These are phyloP conservation scores for Leucosporidium scottii DNA, from an alignment of 768 basidiomycete species.

Conservation along the genomic window DNA sequence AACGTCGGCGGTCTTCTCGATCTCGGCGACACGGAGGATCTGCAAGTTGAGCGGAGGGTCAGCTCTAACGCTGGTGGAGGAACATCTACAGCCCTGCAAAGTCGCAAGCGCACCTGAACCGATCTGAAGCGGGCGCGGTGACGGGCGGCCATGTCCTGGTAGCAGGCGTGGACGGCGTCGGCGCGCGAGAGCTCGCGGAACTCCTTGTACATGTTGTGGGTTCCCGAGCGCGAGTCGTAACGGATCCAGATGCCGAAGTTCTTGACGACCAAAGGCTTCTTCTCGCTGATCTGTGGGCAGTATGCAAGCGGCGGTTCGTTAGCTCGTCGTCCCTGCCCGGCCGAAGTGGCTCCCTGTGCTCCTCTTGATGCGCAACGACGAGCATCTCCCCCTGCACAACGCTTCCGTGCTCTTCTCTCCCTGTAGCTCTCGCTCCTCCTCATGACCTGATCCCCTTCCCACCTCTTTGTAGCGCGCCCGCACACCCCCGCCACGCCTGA, in stretches of 20 bases:
- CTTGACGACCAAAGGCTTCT: slow-evolving; percentile 96
- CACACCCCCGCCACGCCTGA: slow-evolving; percentile 31
- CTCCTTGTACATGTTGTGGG: slow-evolving; percentile 99
- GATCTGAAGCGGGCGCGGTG: slow-evolving; percentile 99
- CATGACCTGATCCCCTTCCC: too few relatives aligned
- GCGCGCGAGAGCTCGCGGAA: slow-evolving; percentile 92
- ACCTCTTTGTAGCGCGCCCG: background rate
- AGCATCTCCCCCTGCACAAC: background rate
- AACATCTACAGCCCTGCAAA: too few relatives aligned
- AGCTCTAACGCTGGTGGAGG: too few relatives aligned
- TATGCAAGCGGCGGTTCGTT: slow-evolving; percentile 27
- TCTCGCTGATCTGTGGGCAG: slow-evolving; percentile 75
- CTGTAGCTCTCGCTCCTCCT: background rate
- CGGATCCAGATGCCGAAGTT: slow-evolving; percentile 99
- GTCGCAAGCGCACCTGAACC: slow-evolving; percentile 66
- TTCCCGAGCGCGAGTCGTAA: slow-evolving; percentile 98
- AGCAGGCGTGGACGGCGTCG: slow-evolving; percentile 90
- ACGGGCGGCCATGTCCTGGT: slow-evolving; percentile 99
- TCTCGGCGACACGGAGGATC: slow-evolving; percentile 96
- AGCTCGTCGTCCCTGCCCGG: background rate
- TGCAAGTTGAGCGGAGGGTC: slow-evolving; percentile 42
- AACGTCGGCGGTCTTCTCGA: slow-evolving; percentile 81
- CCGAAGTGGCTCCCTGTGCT: too few relatives aligned
- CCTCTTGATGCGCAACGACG: too few relatives aligned
- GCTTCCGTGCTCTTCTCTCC: background rate